Percentiles rank a stretch among this genome's conserved stretches.
Conservation (phyloP, 129 eudicot genomes). For the Scalesia atractyloides region DNA sequence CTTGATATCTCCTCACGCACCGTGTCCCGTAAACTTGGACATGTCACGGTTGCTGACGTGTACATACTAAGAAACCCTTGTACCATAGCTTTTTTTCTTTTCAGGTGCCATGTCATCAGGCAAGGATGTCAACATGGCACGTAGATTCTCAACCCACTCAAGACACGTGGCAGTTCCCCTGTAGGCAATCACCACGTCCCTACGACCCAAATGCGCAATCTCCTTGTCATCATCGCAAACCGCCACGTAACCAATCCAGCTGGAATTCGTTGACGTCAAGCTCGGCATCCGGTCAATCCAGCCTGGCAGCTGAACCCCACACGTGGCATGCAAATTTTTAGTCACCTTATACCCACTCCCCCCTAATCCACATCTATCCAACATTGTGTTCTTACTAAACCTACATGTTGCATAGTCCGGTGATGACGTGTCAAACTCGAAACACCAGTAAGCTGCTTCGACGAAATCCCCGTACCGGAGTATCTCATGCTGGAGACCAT, state of each 20-base stretch:
- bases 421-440: conserved; percentile 64
- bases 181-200: conserved; percentile 76
- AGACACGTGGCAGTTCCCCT: conserved; percentile 79
- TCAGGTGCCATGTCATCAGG: conserved; percentile 47
- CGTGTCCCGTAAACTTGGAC: conserved; percentile 56
- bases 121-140: conserved; percentile 54
- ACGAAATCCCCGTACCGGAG: conserved; percentile 77
- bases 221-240: conserved; percentile 69
- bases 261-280: conserved; percentile 40
- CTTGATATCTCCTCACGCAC: conserved; percentile 58
- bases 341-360: conserved; percentile 59
- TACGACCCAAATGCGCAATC: conserved; percentile 65
- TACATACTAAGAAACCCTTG: conserved; percentile 84
- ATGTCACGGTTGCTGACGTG: conserved; percentile 46
- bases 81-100: conserved; percentile 53
- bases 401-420: conserved; percentile 44
- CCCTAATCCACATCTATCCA: conserved; percentile 53
- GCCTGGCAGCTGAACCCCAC: conserved; percentile 56
- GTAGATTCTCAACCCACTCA: conserved; percentile 73
- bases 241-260: conserved; percentile 90
- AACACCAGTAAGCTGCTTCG: conserved; percentile 65
- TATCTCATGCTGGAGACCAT: conserved; percentile 59
- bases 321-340: conserved; percentile 68
- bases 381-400: conserved; percentile 37
- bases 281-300: conserved; percentile 47